Conservation (phyloP, 495 filamentous ascomycete species). For the Gamarada debralockiae region DNA sequence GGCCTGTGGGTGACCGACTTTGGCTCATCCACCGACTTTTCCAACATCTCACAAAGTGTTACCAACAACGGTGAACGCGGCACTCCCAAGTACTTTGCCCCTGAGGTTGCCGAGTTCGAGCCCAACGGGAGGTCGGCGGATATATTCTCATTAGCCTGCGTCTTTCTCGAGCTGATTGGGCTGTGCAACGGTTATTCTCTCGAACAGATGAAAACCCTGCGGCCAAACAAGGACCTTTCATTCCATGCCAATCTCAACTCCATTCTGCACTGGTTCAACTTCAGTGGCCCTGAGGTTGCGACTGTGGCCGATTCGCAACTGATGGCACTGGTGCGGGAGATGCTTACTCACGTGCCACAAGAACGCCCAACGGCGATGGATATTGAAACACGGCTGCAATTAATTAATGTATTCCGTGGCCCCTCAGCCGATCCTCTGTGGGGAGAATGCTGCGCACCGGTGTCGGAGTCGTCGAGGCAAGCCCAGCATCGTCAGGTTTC, state of each 20-base stretch:
- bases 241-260: not conserved
- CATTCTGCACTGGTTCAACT: not conserved
- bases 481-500: not conserved
- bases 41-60: not conserved
- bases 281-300: not conserved
- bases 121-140: slow-evolving; percentile 28
- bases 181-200: not conserved
- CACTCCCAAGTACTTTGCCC: slow-evolving; percentile 25
- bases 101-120: slow-evolving; percentile 24
- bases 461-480: not conserved
- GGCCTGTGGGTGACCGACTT: slow-evolving; percentile 33
- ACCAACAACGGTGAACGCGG: not conserved
- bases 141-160: slow-evolving; percentile 38
- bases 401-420: not conserved
- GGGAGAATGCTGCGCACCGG: not conserved
- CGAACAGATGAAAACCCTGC: not conserved
- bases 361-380: not conserved
- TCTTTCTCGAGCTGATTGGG: slow-evolving; percentile 36
- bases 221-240: not conserved
- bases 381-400: not conserved
- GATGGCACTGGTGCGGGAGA: not conserved
- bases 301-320: not conserved
- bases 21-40: not conserved
- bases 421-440: not conserved
- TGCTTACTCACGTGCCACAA: not conserved